A percentile compares a stretch with the other conserved stretches of the same genome.
These are phyloP conservation scores for Physcomitrium patens DNA, from an alignment of 225 moss, liverwort and hornwort species.

Conservation along the genomic window DNA sequence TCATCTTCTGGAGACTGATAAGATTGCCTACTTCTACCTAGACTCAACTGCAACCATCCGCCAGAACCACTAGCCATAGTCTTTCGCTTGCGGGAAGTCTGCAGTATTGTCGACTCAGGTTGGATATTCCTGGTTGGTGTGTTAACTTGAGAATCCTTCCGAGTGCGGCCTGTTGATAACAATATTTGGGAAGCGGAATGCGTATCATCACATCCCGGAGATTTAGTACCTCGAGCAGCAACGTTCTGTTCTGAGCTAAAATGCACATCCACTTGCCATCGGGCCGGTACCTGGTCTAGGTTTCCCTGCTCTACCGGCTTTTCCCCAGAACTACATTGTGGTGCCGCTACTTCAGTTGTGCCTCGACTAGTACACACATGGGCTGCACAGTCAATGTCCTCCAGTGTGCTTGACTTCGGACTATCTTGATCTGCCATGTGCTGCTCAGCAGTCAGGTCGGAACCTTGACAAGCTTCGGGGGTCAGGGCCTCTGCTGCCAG, in stretches of 20 bases:
- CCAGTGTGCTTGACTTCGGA: conserved; percentile 22
- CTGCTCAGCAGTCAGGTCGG: conserved; percentile 37
- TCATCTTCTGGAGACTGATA: background rate
- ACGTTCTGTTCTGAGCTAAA: background rate
- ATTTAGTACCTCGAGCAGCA: conserved; percentile 1
- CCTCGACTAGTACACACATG: background rate
- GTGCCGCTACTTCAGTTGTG: background rate
- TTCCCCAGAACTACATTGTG: background rate
- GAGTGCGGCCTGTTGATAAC: background rate
- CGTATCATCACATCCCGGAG: background rate
- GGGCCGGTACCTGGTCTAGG: background rate
- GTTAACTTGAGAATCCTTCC: background rate
- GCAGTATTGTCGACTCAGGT: background rate
- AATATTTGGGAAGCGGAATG: conserved; percentile 1
- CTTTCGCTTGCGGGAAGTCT: background rate
- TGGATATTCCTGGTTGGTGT: background rate
- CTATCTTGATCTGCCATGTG: conserved; percentile 36
- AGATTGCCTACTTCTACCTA: conserved; percentile 9
- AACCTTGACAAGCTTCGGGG: conserved; percentile 23
- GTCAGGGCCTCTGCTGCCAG: conserved; percentile 10
- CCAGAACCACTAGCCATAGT: conserved; percentile 9
- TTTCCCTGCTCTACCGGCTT: background rate
- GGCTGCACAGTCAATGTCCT: conserved; percentile 29
- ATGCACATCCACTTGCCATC: background rate
- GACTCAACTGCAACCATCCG: conserved; percentile 26